phyloP scores from a whole-genome alignment of 371 early-diverging fungal genomes.

The Lichtheimia ornata region DNA sequence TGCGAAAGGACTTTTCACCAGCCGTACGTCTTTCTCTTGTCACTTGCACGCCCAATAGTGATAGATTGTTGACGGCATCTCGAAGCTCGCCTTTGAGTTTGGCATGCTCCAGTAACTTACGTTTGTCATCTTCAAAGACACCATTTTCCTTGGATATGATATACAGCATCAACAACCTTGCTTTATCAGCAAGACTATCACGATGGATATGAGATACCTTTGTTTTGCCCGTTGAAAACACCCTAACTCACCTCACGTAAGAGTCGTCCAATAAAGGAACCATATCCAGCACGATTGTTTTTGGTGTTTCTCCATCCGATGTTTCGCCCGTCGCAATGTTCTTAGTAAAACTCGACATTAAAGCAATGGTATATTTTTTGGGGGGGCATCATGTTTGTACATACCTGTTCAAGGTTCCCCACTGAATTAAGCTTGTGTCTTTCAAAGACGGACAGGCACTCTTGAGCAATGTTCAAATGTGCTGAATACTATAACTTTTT shows the following conservation, averaged over 20 bases:
- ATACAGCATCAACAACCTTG: conserved; percentile 86
- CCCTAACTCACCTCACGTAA: conserved; percentile 36
- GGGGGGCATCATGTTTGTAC: too few species aligned
- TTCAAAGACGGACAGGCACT: conserved; percentile 85
- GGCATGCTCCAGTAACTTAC: conserved; percentile 74
- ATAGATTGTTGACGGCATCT: conserved; percentile 78
- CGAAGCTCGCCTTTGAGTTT: conserved; percentile 65
- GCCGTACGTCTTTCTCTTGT: conserved; percentile 30
- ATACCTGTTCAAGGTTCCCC: conserved; percentile 82
- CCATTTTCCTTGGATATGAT: conserved; percentile 76
- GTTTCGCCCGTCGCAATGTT: conserved; percentile 91
- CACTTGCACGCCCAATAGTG: conserved; percentile 63
- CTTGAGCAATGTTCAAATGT: conserved; percentile 91
- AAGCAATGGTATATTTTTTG: too few species aligned
- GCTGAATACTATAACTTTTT: conserved; percentile 70
- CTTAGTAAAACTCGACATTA: conserved; percentile 39
- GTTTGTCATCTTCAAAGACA: conserved; percentile 69
- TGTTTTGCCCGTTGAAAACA: background rate
- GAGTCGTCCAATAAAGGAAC: conserved; percentile 82
- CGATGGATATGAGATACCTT: too few species aligned
- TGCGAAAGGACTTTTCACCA: conserved; percentile 30
- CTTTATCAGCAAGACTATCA: conserved; percentile 70
- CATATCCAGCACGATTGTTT: conserved; percentile 84
- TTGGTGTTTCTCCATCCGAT: conserved; percentile 77
- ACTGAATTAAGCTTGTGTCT: conserved; percentile 71